phyloP scores from a whole-genome alignment of 495 filamentous ascomycete genomes.

The Penicillium robsamsonii region DNA sequence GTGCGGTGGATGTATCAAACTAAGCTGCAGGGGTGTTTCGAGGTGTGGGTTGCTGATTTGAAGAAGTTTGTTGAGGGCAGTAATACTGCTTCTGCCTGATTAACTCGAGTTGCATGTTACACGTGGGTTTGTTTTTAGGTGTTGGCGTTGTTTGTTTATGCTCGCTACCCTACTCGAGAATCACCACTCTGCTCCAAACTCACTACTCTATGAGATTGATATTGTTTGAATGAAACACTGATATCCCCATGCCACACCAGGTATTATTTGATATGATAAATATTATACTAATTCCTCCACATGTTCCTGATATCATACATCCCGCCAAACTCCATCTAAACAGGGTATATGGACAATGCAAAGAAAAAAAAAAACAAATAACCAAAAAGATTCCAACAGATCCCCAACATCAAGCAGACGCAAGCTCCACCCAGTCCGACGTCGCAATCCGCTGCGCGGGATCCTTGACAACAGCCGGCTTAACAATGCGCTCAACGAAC shows the following conservation, averaged over 20 bases:
- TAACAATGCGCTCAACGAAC: constrained; percentile 43
- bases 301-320: constrained; percentile 3
- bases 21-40: constrained; percentile 36
- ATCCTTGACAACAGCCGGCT: constrained; percentile 45
- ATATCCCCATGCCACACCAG: neutral
- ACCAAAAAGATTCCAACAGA: constrained; percentile 6
- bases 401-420: constrained; percentile 10
- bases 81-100: neutral
- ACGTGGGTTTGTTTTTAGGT: neutral
- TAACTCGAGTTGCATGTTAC: neutral
- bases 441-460: constrained; percentile 35
- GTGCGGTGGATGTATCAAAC: constrained; percentile 40
- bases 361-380: constrained; percentile 7
- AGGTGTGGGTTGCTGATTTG: constrained; percentile 41
- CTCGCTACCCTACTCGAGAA: neutral
- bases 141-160: neutral
- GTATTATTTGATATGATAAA: neutral
- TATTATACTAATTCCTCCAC: constrained; percentile 1
- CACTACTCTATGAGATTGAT: neutral
- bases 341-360: constrained; percentile 21
- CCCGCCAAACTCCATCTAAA: constrained; percentile 14
- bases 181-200: neutral
- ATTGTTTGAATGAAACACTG: neutral
- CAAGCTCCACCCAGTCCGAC: constrained; percentile 34
- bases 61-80: constrained; percentile 32